A percentile compares a stretch with the other conserved stretches of the same genome.
Conservation (phyloP, 2,329 filamentous ascomycete species). For the Septoria petroselini region DNA sequence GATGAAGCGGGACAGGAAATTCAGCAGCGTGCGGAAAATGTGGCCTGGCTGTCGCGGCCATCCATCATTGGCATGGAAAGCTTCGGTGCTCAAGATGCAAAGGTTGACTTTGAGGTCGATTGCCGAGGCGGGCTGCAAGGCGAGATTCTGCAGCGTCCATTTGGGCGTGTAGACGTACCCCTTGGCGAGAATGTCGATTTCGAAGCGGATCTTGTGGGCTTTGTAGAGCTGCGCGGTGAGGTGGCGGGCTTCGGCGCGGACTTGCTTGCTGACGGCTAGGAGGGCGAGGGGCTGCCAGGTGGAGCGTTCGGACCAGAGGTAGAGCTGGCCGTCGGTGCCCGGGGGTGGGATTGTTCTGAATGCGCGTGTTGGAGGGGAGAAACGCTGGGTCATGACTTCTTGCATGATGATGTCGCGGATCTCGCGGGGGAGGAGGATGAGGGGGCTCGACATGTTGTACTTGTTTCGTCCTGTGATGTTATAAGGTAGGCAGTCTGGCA, state of each 20-base stretch:
- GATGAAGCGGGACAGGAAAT: slow-evolving; percentile 28
- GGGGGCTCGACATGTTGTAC: slow-evolving; percentile 5
- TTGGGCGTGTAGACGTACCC: slow-evolving; percentile 28
- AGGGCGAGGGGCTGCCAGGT: slow-evolving; percentile 15
- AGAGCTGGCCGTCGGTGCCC: slow-evolving; percentile 18
- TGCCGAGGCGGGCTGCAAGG: slow-evolving; percentile 7
- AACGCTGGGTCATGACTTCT: slow-evolving; percentile 10
- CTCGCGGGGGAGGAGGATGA: slow-evolving; percentile 28
- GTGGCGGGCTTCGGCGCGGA: slow-evolving; percentile 24
- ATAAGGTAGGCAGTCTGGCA: too few relatives aligned
- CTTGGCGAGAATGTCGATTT: slow-evolving; percentile 28
- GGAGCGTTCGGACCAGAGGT: slow-evolving; percentile 18
- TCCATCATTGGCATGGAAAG: slow-evolving; percentile 26
- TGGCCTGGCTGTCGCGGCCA: slow-evolving; percentile 23
- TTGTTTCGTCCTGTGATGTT: slow-evolving; percentile 1
- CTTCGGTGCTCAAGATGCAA: slow-evolving; percentile 29
- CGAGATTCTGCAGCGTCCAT: slow-evolving; percentile 25
- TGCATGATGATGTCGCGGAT: slow-evolving; percentile 29
- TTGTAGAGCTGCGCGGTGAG: slow-evolving; percentile 19
- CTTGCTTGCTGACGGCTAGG: slow-evolving; percentile 18
- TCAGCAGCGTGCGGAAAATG: slow-evolving; percentile 22
- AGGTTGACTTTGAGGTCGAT: slow-evolving; percentile 27
- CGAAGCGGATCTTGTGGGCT: slow-evolving; percentile 10
- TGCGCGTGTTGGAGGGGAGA: slow-evolving; percentile 8
- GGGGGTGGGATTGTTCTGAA: slow-evolving; percentile 16